Base-by-base conservation (phyloP, 1,284 basidiomycete species). In the Cutaneotrichosporon sp. region DNA sequence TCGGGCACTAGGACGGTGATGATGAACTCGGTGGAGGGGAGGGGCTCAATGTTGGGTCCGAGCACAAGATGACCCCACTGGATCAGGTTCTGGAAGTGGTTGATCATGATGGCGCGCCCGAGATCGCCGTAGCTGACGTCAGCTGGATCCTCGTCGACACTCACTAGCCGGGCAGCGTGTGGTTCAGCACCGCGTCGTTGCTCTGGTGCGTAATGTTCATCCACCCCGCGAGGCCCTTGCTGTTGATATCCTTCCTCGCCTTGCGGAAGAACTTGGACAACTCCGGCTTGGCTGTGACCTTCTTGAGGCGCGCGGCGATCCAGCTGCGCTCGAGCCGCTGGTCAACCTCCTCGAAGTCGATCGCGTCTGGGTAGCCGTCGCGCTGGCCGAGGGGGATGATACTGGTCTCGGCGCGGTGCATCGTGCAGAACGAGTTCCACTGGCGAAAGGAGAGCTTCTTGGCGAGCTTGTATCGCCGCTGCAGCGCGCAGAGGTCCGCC, bases 1-100 rank as follows among this genome's bases (percentile, higher is more conserved):
- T 80, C 78, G 46, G 77, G 75, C 0, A 78, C 69, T 16, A 80
- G 67, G 11, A 80, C 69, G 55, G 71, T 63, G 11, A 63, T 38
- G 57, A 78, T 67, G 56, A 74, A 76, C 34, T 79, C 75, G 25
- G 66, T 25, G 6, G 62, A 34, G 1, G 63, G 62, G 7, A 79
- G 66, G 0, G 74, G 73, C 18, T 60, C 53, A 56, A 65, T 65
- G 11, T 56, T 50, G 42, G 22, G 7, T 6, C n/a, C 18, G 13
- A 70, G 61, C 16, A 34, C 25, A 11, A 71, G 56, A n/a, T 63
- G 57, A 9, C 65, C 67, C 70, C 70, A 71, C 49, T 63, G 46
- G 42, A 67, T 53, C n/a, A 75, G 64, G 16, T 67, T 60, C 31
- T 70, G 60, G 42, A 74, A 72, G 61, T 78, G 71, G 1, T 56